Base-by-base conservation (phyloP, 176 grass and related monocot species). In the Lolium rigidum region DNA sequence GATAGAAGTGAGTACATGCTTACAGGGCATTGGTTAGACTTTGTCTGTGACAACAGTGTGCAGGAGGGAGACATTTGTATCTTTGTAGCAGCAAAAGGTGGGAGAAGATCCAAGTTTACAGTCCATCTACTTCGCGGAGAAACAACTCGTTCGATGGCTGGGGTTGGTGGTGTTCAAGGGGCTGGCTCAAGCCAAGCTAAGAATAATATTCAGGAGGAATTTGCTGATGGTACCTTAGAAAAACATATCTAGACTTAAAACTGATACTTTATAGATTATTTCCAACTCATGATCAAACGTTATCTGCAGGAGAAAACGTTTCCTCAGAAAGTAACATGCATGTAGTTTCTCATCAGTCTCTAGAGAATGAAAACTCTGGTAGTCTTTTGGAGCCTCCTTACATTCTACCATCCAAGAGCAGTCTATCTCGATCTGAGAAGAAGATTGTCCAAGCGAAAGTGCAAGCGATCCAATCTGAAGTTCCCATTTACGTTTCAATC, bases 1-100 rank as follows among this genome's bases (percentile, higher is more conserved):
- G 18, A 89, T 64, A 18, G 0, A 47, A 11, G 12, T 16, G 3
- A 10, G 5, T 46, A 37, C 15, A 57, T 88, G 41, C 76, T 89
- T 74, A 74, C 3, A 2, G 85, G 89, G 24, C 68, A 80, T 4
- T 94, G 92, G 92, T 14, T 73, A 28, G 26, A 68, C 41, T 94
- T 92, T 38, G 78, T 90, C 55, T 16, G 1, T 15, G 90, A 92
- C 21, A 92, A 94, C 38, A 86, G 47, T 58, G 38, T 94, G 54
- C 83, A 59, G n/a, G 84, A 76, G 14, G 92, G 78, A 20, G 87
- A 94, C 25, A 76, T 85, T 21, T 92, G 93, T 74, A 13, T 83
- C 14, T 76, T 92, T 76, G 59, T 51, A 64, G 82, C 81, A 0
- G 20, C 15, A 62, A 92, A 65, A 52, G 74, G 15, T 49, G 43